A percentile compares a stretch with the other conserved stretches of the same genome.
phyloP scores from a whole-genome alignment of 1,139 yeast species.

The Zygoascus meyerae region DNA sequence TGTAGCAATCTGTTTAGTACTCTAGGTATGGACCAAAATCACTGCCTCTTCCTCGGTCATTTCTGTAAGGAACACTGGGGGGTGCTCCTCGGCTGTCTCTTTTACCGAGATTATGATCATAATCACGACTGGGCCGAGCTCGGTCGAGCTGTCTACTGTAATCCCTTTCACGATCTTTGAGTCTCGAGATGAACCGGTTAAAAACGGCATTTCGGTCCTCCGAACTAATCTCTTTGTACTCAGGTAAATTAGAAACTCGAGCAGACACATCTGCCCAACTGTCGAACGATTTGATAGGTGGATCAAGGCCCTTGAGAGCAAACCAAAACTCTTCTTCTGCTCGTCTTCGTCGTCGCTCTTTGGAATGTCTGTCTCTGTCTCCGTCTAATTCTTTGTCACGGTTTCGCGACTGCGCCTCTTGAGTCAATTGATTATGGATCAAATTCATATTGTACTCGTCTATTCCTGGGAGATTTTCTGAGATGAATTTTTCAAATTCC shows the following conservation, averaged over 20 bases:
- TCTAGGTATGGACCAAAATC: slow-evolving; percentile 26
- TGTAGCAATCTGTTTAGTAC: slow-evolving; percentile 17
- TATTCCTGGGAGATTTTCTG: slow-evolving; percentile 17
- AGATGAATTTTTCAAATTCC: slow-evolving; percentile 24
- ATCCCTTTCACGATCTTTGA: slow-evolving; percentile 26
- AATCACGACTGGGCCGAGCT: slow-evolving; percentile 11
- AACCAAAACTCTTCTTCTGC: slow-evolving; percentile 36
- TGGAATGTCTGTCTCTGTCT: slow-evolving; percentile 28
- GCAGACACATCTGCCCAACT: slow-evolving; percentile 38
- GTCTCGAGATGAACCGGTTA: slow-evolving; percentile 30
- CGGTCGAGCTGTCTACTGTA: slow-evolving; percentile 18
- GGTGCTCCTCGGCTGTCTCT: slow-evolving; percentile 4
- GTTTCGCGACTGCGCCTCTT: slow-evolving; percentile 9
- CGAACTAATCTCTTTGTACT: slow-evolving; percentile 36
- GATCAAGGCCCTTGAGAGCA: slow-evolving; percentile 34
- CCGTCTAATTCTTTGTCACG: slow-evolving; percentile 10
- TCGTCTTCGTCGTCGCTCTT: slow-evolving; percentile 34
- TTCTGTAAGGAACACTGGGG: slow-evolving; percentile 6
- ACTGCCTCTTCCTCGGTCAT: slow-evolving; percentile 18
- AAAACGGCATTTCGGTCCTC: slow-evolving; percentile 32
- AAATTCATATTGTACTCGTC: slow-evolving; percentile 12
- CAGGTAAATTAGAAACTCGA: slow-evolving; percentile 31
- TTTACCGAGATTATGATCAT: slow-evolving; percentile 10
- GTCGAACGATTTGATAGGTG: slow-evolving; percentile 28
- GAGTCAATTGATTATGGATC: slow-evolving; percentile 12